Base-by-base conservation (phyloP, 2,329 filamentous ascomycete species). In the Hyphodiscus sp. region DNA sequence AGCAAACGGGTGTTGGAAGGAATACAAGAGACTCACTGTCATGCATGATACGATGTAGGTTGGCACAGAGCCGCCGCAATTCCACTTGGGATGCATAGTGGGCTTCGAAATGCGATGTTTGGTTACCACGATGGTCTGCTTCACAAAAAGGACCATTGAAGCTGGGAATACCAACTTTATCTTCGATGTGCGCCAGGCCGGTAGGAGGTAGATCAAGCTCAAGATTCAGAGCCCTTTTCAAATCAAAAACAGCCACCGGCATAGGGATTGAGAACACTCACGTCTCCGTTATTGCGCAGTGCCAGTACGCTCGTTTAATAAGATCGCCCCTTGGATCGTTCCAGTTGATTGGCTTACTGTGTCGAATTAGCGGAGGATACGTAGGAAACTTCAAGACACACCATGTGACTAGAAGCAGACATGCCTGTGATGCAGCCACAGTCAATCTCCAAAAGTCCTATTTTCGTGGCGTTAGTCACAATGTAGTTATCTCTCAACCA, bases 401-500 rank as follows among this genome's bases (percentile, higher is more conserved):
- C 79, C 77, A 80, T 44, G 73, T 74, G 56, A 84, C 71, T 33
- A 83, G 64, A 1, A 78, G 72, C 62, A 81, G 78, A 57, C 79
- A 82, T 16, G 80, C 76, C 60, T 77, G 69, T 1, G 80, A 83
- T 3, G 82, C 80, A 18, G 73, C 73, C 2, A 75, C 75, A 6
- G 74, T 75, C 67, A 79, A 76, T 50, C 79, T 74, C 81, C 81
- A 84, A 58, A 81, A 82, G 56, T 83, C 81, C 76, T 83, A 53
- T 41, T 38, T 19, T 16, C 2, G 47, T 20, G 19, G 15, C 19
- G 51, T 65, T 13, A 63, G 58, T 52, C 29, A 50, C 23, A 38
- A 38, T 38, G 11, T 6, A 38, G 33, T 10, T 38, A 38, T 10
- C 33, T 38, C 33, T 38, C 33, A 38, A 38, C 11, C 5, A 15